Percentiles rank a stretch among this genome's conserved stretches.
Conservation (phyloP, 2,329 filamentous ascomycete species). For the Aspergillus awamori region DNA sequence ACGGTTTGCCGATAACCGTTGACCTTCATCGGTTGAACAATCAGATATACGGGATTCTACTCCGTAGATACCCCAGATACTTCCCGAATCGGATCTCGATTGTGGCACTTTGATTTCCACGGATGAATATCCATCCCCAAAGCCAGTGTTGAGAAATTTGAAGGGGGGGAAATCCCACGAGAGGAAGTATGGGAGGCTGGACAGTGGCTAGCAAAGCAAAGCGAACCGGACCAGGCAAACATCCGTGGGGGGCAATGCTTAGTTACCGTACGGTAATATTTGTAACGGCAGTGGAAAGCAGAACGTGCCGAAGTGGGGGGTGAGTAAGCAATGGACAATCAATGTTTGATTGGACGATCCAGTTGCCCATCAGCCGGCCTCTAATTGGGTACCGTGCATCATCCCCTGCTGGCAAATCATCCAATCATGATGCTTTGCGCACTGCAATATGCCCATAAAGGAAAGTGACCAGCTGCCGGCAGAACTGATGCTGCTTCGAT, state of each 20-base stretch:
- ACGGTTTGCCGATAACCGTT: neutral
- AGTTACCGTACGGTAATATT: too few relatives aligned
- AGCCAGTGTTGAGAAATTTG: neutral
- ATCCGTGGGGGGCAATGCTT: too few relatives aligned
- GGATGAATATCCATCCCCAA: neutral
- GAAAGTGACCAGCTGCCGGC: slow-evolving; percentile 16
- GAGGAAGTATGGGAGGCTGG: neutral
- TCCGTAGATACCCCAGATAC: neutral
- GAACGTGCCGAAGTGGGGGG: neutral
- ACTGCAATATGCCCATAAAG: slow-evolving; percentile 20
- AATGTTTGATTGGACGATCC: neutral
- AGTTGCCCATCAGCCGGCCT: neutral
- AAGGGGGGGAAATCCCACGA: neutral
- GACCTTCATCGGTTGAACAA: neutral
- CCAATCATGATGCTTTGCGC: slow-evolving; percentile 23
- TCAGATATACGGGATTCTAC: neutral
- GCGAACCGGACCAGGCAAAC: too few relatives aligned
- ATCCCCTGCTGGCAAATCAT: neutral
- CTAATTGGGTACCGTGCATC: slow-evolving; percentile 10
- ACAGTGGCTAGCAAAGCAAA: too few relatives aligned
- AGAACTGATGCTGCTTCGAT: neutral
- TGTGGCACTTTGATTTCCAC: neutral
- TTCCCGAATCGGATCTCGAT: neutral
- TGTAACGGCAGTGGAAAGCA: too few relatives aligned
- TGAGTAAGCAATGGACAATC: too few relatives aligned